Evolutionary conservation across 306 rosid genomes (phyloP).

Genomic region (Lathyrus tuberosus): DNA sequence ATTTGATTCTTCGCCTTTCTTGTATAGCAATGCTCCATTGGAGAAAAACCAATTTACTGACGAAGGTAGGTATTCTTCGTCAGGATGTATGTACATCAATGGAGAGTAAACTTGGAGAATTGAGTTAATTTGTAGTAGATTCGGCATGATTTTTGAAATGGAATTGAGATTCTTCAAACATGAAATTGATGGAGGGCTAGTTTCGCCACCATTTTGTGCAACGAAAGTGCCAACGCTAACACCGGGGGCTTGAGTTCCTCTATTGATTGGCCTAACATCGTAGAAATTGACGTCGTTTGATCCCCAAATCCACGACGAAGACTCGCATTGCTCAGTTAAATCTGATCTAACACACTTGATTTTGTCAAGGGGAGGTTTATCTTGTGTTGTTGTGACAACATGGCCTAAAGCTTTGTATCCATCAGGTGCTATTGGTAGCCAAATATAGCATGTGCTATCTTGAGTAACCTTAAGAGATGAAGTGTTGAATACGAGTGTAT

Average conservation of each 20-base stretch:
- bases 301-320: not conserved
- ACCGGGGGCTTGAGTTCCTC: not conserved
- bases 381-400: conserved; percentile 1
- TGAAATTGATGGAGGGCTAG: conserved; percentile 35
- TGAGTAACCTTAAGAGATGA: conserved; percentile 47
- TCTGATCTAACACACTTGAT: not conserved
- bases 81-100: conserved; percentile 58
- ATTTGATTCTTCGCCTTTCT: conserved; percentile 53
- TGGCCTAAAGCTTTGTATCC: conserved; percentile 4
- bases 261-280: not conserved
- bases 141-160: conserved; percentile 53
- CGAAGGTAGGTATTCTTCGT: conserved; percentile 66
- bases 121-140: conserved; percentile 50
- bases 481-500: conserved; percentile 65
- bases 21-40: conserved; percentile 62
- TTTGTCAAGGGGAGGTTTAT: not conserved
- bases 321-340: not conserved
- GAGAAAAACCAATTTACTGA: conserved; percentile 69
- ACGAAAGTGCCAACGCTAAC: not conserved
- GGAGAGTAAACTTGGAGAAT: conserved; percentile 62
- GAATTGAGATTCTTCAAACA: conserved; percentile 62
- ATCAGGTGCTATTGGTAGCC: conserved; percentile 4
- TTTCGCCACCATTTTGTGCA: not conserved
- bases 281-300: not conserved
- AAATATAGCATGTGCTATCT: conserved; percentile 12